phyloP scores from a whole-genome alignment of 2,329 filamentous ascomycete genomes.

The Hypoxylon sp. region DNA sequence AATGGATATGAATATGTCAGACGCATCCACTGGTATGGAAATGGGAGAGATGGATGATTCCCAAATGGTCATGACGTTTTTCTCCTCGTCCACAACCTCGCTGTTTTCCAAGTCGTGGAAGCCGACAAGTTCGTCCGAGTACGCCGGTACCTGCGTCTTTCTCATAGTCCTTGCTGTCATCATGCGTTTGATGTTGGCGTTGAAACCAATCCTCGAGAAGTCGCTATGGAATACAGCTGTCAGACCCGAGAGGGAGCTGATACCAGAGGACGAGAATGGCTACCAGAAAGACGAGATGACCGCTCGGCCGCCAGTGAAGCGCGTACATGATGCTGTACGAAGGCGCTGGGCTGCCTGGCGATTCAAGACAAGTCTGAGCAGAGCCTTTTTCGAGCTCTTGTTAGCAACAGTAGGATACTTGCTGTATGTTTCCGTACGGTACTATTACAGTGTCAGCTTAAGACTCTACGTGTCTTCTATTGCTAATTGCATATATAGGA shows the following conservation, averaged over 20 bases:
- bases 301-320: not conserved
- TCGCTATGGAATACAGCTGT: slow-evolving; percentile 21
- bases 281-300: slow-evolving; percentile 20
- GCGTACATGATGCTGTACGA: slow-evolving; percentile 11
- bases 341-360: slow-evolving; percentile 27
- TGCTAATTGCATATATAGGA: slow-evolving; percentile 32
- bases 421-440: slow-evolving; percentile 34
- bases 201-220: slow-evolving; percentile 48
- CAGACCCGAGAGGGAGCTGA: slow-evolving; percentile 8
- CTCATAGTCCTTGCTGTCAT: slow-evolving; percentile 79
- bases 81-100: slow-evolving; percentile 71
- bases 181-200: slow-evolving; percentile 78
- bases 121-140: slow-evolving; percentile 75
- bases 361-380: slow-evolving; percentile 28
- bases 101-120: slow-evolving; percentile 79
- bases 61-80: slow-evolving; percentile 40
- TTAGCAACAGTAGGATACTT: slow-evolving; percentile 44
- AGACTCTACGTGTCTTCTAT: not conserved
- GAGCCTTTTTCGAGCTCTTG: slow-evolving; percentile 32
- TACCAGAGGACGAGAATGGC: slow-evolving; percentile 25
- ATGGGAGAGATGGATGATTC: slow-evolving; percentile 26
- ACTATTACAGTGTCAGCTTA: not conserved
- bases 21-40: slow-evolving; percentile 12
- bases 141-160: slow-evolving; percentile 92
- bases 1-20: slow-evolving; percentile 28